A percentile compares a stretch with the other conserved stretches of the same genome.
Conservation (phyloP, 2,329 filamentous ascomycete genomes). For the Ilyonectria robusta region DNA sequence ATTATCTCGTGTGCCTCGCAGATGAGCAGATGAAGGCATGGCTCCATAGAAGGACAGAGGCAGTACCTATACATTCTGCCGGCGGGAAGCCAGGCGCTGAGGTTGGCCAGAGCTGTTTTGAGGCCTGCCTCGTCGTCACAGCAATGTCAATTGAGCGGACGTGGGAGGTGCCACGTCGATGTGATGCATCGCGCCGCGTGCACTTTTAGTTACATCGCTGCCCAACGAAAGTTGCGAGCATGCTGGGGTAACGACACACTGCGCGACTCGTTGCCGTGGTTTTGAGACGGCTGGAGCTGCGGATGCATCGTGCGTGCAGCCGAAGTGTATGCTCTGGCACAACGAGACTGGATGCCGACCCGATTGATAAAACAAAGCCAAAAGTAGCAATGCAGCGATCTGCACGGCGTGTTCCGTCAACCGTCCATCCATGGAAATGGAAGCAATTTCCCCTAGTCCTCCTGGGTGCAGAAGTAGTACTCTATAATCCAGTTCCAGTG, state of each 20-base stretch:
- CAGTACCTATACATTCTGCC: not conserved
- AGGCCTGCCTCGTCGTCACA: constrained; percentile 20
- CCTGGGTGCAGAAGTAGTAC: constrained; percentile 6
- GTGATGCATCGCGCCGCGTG: constrained; percentile 18
- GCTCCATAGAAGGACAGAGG: not conserved
- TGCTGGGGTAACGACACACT: constrained; percentile 3
- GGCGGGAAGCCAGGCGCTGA: not conserved
- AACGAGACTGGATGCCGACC: not conserved
- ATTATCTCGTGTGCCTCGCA: not conserved
- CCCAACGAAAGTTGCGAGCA: constrained; percentile 1
- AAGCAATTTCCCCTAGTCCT: constrained; percentile 24
- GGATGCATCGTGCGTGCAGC: not conserved
- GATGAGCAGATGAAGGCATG: not conserved
- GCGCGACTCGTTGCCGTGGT: not conserved
- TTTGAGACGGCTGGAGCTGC: constrained; percentile 11
- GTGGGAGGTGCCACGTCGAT: constrained; percentile 26
- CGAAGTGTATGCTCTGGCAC: constrained; percentile 1
- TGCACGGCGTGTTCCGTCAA: constrained; percentile 19
- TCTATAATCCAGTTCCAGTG: not conserved
- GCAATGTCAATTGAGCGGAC: constrained; percentile 9
- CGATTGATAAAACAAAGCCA: constrained; percentile 7
- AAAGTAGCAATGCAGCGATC: constrained; percentile 13
- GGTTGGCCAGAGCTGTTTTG: constrained; percentile 1
- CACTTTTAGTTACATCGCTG: constrained; percentile 17
- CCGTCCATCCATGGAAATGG: constrained; percentile 3